Conservation (phyloP, 1,139 yeast species). For the Scheffersomyces insectosa region DNA sequence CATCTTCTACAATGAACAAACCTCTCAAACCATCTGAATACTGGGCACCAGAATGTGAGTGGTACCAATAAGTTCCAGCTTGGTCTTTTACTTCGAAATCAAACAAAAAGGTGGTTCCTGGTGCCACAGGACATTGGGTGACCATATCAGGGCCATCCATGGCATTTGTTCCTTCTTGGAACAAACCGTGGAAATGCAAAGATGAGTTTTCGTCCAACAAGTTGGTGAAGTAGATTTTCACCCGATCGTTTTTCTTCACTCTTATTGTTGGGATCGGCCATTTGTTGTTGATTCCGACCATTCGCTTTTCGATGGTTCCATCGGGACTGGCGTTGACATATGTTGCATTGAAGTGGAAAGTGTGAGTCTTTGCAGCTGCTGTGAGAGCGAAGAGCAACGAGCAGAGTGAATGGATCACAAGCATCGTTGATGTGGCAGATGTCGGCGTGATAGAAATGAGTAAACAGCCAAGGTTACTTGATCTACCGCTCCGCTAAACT, state of each 20-base stretch:
- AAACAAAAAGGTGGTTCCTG: slow-evolving; percentile 62
- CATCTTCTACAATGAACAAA: slow-evolving; percentile 67
- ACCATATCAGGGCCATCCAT: slow-evolving; percentile 83
- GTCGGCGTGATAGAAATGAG: no score
- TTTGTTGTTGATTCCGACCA: slow-evolving; percentile 66
- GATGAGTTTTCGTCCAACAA: slow-evolving; percentile 60
- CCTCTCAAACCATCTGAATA: slow-evolving; percentile 80
- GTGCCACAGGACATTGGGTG: slow-evolving; percentile 76
- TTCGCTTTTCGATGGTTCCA: slow-evolving; percentile 48
- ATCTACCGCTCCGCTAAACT: no score
- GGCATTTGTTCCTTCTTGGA: slow-evolving; percentile 57
- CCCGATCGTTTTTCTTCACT: slow-evolving; percentile 63
- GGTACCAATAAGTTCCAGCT: slow-evolving; percentile 80
- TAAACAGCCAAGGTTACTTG: no score
- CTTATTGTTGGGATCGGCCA: slow-evolving; percentile 78
- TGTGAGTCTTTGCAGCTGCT: slow-evolving; percentile 46
- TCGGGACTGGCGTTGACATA: slow-evolving; percentile 69
- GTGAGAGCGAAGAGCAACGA: slow-evolving; percentile 4
- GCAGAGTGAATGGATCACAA: neutral
- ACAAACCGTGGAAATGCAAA: slow-evolving; percentile 76
- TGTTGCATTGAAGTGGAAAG: slow-evolving; percentile 52
- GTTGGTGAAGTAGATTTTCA: slow-evolving; percentile 58
- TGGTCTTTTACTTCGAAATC: slow-evolving; percentile 66
- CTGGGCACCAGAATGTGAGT: slow-evolving; percentile 77
- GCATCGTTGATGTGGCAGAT: neutral